These are phyloP conservation scores for Termitomyces bulborhizus DNA, from an alignment of 768 basidiomycete species.

Conservation along the genomic window DNA sequence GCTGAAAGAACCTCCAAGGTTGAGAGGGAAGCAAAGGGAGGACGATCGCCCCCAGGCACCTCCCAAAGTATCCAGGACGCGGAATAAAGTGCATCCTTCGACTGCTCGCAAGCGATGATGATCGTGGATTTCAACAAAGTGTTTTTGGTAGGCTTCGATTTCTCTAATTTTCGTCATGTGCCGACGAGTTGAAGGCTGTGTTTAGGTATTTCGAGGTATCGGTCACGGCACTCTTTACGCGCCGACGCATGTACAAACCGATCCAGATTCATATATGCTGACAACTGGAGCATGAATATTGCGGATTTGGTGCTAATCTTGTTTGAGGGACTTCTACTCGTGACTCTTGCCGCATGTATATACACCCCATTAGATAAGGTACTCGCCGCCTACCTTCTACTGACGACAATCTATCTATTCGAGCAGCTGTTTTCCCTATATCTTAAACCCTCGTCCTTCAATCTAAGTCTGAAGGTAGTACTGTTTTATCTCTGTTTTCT, in stretches of 20 bases:
- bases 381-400: not conserved
- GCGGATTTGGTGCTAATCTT: not conserved
- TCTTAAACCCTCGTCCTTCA: not conserved
- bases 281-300: not conserved
- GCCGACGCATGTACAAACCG: not conserved
- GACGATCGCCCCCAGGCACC: constrained; percentile 24
- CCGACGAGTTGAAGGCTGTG: too few species aligned
- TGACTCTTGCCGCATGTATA: not conserved
- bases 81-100: constrained; percentile 11
- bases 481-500: not conserved
- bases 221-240: not conserved
- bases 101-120: constrained; percentile 14
- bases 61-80: constrained; percentile 13
- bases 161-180: not conserved
- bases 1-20: constrained; percentile 22
- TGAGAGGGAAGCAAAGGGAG: constrained; percentile 27
- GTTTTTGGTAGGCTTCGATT: not conserved
- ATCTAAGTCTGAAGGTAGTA: not conserved
- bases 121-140: not conserved
- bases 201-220: not conserved
- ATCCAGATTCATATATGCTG: not conserved
- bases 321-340: not conserved
- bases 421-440: not conserved
- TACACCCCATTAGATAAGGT: not conserved
- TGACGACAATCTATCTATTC: not conserved